phyloP scores from a whole-genome alignment of 805 yeast species.

The Isabelozyma gotoi region DNA sequence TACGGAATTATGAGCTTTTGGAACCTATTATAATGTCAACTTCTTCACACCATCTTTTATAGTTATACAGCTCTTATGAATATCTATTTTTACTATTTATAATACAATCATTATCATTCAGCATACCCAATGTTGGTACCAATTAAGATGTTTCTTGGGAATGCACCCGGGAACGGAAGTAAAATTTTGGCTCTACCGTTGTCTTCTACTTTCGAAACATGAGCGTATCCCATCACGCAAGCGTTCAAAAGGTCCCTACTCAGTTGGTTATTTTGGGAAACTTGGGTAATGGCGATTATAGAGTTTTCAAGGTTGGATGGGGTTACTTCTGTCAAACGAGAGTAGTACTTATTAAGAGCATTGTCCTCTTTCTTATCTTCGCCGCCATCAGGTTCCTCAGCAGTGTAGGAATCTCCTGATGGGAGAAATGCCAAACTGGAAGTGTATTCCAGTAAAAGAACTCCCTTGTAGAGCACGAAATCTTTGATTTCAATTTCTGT shows the following conservation, averaged over 20 bases:
- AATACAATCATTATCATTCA: constrained; percentile 40
- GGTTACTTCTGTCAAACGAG: constrained; percentile 41
- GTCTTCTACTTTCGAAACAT: constrained; percentile 66
- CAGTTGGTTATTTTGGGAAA: constrained; percentile 39
- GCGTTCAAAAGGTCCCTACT: constrained; percentile 51
- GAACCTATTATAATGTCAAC: too few relatives aligned
- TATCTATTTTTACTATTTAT: too few relatives aligned
- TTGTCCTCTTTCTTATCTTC: constrained; percentile 23
- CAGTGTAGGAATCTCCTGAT: constrained; percentile 40
- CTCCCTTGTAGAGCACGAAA: constrained; percentile 59
- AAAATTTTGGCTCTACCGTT: constrained; percentile 67
- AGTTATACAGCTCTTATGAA: too few relatives aligned
- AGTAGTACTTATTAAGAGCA: constrained; percentile 32
- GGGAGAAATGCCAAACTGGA: constrained; percentile 40
- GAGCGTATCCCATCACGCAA: constrained; percentile 76
- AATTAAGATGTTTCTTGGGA: constrained; percentile 74
- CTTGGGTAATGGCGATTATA: constrained; percentile 58
- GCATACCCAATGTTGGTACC: constrained; percentile 79
- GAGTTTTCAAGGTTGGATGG: constrained; percentile 69
- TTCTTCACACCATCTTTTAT: too few relatives aligned
- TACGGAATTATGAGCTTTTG: not conserved
- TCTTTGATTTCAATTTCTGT: constrained; percentile 68
- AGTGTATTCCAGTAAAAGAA: constrained; percentile 42
- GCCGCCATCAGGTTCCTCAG: constrained; percentile 24
- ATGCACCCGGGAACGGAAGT: constrained; percentile 82